phyloP scores from a whole-genome alignment of 352 stramenopile species.

The Phytophthora pisi region DNA sequence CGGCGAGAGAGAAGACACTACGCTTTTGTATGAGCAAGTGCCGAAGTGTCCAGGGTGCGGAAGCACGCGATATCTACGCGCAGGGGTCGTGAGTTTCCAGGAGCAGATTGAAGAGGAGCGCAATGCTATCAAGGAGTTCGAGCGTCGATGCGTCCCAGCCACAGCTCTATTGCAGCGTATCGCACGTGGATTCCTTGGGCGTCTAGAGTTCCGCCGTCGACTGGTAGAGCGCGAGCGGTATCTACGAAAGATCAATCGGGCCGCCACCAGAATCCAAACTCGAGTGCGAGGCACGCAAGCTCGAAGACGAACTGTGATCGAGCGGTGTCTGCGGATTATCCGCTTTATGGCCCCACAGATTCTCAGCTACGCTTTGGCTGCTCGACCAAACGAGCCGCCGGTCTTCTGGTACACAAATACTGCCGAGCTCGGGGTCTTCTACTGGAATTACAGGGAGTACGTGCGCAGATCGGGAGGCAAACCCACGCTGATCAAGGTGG shows the following conservation, averaged over 20 bases:
- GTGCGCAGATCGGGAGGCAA: slow-evolving; percentile 62
- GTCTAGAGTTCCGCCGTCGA: slow-evolving; percentile 53
- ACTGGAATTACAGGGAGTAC: slow-evolving; percentile 83
- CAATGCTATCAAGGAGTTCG: slow-evolving; percentile 66
- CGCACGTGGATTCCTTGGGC: slow-evolving; percentile 63
- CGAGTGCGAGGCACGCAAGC: slow-evolving; percentile 69
- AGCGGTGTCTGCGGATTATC: slow-evolving; percentile 72
- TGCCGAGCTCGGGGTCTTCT: slow-evolving; percentile 63
- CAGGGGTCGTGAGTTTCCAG: slow-evolving; percentile 77
- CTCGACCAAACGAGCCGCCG: slow-evolving; percentile 39
- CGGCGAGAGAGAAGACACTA: slow-evolving; percentile 21
- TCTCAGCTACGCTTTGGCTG: slow-evolving; percentile 43
- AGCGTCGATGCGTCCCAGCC: slow-evolving; percentile 55
- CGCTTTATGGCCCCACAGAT: slow-evolving; percentile 59
- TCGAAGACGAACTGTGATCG: slow-evolving; percentile 54
- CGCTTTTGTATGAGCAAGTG: slow-evolving; percentile 57
- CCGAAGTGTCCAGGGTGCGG: slow-evolving; percentile 67
- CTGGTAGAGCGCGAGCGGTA: slow-evolving; percentile 56
- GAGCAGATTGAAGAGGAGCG: slow-evolving; percentile 75
- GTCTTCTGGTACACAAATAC: slow-evolving; percentile 86
- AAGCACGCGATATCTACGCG: slow-evolving; percentile 70
- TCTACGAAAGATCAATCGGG: slow-evolving; percentile 53
- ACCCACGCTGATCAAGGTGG: slow-evolving; percentile 71
- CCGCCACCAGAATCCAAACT: slow-evolving; percentile 64
- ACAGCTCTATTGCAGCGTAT: slow-evolving; percentile 68